Evolutionary conservation across 2,329 filamentous ascomycete species (phyloP).

Genomic region (Trichoderma koningii): DNA sequence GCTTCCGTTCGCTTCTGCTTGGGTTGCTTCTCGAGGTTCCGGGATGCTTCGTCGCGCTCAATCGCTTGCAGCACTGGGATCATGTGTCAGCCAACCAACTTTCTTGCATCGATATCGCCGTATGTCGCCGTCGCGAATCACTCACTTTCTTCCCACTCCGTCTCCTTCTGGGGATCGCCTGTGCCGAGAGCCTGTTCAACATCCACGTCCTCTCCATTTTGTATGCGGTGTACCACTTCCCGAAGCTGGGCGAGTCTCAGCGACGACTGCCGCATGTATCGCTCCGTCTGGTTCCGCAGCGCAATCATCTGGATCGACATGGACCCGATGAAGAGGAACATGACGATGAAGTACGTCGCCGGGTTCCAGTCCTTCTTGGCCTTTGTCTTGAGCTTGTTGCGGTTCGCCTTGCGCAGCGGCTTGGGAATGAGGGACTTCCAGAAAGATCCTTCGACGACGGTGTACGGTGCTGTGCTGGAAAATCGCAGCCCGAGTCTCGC

Average conservation of each 20-base stretch:
- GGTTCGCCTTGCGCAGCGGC: constrained; percentile 54
- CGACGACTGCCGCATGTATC: constrained; percentile 74
- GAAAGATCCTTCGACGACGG: constrained; percentile 59
- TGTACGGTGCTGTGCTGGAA: constrained; percentile 48
- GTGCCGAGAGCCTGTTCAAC: constrained; percentile 81
- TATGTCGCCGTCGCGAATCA: neutral
- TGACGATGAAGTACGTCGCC: constrained; percentile 77
- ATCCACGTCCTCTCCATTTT: constrained; percentile 76
- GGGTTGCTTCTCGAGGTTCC: constrained; percentile 47
- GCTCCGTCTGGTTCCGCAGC: constrained; percentile 72
- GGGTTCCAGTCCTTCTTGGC: constrained; percentile 72
- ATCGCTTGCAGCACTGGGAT: constrained; percentile 64
- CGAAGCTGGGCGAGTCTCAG: constrained; percentile 74
- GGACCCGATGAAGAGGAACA: constrained; percentile 86
- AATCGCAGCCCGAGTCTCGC: constrained; percentile 32
- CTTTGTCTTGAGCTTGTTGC: constrained; percentile 39
- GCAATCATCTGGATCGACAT: constrained; percentile 93
- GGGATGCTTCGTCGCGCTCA: constrained; percentile 61
- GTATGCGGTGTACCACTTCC: constrained; percentile 72
- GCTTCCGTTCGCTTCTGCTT: constrained; percentile 40
- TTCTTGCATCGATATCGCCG: neutral
- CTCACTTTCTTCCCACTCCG: constrained; percentile 84
- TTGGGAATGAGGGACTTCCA: constrained; percentile 73
- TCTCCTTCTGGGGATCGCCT: constrained; percentile 72
- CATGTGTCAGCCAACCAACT: constrained; percentile 27